Conservation (phyloP, 2,329 filamentous ascomycete genomes). For the Colletotrichum liaoningense region DNA sequence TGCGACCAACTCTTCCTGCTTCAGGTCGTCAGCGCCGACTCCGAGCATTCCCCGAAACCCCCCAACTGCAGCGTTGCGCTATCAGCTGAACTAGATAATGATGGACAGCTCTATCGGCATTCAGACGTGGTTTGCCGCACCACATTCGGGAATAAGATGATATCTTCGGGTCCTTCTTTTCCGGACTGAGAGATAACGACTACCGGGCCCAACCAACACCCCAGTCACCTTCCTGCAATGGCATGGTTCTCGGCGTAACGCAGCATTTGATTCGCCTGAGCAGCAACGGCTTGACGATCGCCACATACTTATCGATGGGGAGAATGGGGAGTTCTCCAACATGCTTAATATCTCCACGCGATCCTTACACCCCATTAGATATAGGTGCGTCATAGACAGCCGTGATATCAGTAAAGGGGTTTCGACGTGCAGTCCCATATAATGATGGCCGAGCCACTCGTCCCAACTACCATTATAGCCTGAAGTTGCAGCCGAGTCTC, state of each 20-base stretch:
- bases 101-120: background rate
- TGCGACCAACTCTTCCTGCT: background rate
- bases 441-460: too few species aligned
- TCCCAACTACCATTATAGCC: too few species aligned
- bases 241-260: background rate
- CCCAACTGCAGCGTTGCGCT: background rate
- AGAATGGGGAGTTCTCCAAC: background rate
- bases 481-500: background rate
- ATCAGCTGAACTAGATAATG: background rate
- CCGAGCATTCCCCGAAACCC: background rate
- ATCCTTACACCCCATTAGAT: background rate
- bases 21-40: background rate
- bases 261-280: constrained; percentile 3
- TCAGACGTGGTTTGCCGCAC: background rate
- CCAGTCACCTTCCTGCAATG: constrained; percentile 18
- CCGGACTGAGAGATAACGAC: constrained; percentile 25
- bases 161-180: constrained; percentile 22
- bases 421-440: background rate
- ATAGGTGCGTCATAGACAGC: constrained; percentile 12
- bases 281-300: background rate
- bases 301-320: constrained; percentile 10
- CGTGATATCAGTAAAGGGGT: background rate
- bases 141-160: background rate
- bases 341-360: background rate
- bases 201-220: background rate